phyloP scores from a whole-genome alignment of 129 eudicot genomes.

The Centella asiatica region DNA sequence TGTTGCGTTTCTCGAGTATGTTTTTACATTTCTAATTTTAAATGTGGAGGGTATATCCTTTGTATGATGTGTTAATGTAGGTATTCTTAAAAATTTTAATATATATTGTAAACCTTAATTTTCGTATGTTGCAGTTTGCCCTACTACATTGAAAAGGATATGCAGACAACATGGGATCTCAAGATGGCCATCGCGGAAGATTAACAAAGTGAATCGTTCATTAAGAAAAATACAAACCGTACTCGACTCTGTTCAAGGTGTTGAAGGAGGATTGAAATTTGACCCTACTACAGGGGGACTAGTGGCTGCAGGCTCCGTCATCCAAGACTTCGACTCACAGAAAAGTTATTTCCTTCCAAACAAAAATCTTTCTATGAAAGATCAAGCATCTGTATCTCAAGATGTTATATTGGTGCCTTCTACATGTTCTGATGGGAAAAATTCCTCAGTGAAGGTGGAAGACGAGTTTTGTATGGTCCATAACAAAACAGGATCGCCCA shows the following conservation, averaged over 20 bases:
- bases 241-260: conserved; percentile 85
- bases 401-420: conserved; percentile 26
- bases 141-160: conserved; percentile 89
- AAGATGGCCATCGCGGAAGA: conserved; percentile 97
- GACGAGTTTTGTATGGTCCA: conserved; percentile 27
- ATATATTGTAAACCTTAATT: neutral
- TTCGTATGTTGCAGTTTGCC: conserved; percentile 59
- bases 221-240: conserved; percentile 73
- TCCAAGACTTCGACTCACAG: conserved; percentile 37
- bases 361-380: conserved; percentile 14
- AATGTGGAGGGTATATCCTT: neutral
- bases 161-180: conserved; percentile 92
- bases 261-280: conserved; percentile 80
- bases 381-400: conserved; percentile 13
- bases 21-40: neutral
- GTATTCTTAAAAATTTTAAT: neutral
- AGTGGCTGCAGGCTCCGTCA: conserved; percentile 48
- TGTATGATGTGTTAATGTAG: neutral
- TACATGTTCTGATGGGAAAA: conserved; percentile 17
- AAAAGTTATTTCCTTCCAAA: conserved; percentile 22
- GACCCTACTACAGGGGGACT: conserved; percentile 68
- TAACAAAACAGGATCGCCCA: conserved; percentile 18
- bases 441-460: conserved; percentile 37
- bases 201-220: conserved; percentile 90
- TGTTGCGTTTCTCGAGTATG: too few relatives aligned